Conservation (phyloP, 2,329 filamentous ascomycete species). For the Neofusicoccum sp. region DNA sequence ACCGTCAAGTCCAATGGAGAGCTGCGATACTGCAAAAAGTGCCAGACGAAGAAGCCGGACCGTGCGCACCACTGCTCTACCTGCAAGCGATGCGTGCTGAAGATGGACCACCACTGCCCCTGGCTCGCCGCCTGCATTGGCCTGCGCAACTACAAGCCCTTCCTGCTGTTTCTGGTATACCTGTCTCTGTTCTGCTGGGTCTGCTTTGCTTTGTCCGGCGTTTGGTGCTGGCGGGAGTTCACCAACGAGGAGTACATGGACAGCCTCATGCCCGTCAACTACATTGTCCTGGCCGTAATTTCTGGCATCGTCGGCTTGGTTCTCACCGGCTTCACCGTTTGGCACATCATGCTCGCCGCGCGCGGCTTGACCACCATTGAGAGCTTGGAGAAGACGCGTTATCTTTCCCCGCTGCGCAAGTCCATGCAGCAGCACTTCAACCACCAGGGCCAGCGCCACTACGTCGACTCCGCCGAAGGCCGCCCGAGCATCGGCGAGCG, state of each 20-base stretch:
- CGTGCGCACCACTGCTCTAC: slow-evolving; percentile 96
- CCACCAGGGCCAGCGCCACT: slow-evolving; percentile 38
- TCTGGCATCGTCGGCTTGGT: slow-evolving; percentile 90
- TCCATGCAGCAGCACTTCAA: slow-evolving; percentile 64
- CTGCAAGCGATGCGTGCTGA: slow-evolving; percentile 89
- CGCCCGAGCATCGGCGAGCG: slow-evolving; percentile 59
- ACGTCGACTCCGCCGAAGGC: slow-evolving; percentile 31
- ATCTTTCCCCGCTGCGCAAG: slow-evolving; percentile 75
- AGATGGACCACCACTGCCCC: slow-evolving; percentile 99
- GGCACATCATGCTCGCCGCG: slow-evolving; percentile 82
- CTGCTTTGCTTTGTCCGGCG: slow-evolving; percentile 70
- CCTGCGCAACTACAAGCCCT: slow-evolving; percentile 91
- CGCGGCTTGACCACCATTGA: slow-evolving; percentile 92
- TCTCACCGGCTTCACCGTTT: slow-evolving; percentile 81
- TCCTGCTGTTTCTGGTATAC: slow-evolving; percentile 88
- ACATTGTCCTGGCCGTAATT: slow-evolving; percentile 81
- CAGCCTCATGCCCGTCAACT: slow-evolving; percentile 81
- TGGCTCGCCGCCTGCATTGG: slow-evolving; percentile 97
- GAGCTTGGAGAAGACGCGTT: slow-evolving; percentile 91
- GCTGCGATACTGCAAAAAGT: slow-evolving; percentile 94
- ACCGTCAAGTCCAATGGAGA: slow-evolving; percentile 92
- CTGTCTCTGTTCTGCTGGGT: slow-evolving; percentile 82
- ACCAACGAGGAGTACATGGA: slow-evolving; percentile 69
- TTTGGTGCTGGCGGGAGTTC: slow-evolving; percentile 85
- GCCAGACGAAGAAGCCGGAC: slow-evolving; percentile 89